Conservation (phyloP, 176 grass and related monocot species). For the Themeda triandra region DNA sequence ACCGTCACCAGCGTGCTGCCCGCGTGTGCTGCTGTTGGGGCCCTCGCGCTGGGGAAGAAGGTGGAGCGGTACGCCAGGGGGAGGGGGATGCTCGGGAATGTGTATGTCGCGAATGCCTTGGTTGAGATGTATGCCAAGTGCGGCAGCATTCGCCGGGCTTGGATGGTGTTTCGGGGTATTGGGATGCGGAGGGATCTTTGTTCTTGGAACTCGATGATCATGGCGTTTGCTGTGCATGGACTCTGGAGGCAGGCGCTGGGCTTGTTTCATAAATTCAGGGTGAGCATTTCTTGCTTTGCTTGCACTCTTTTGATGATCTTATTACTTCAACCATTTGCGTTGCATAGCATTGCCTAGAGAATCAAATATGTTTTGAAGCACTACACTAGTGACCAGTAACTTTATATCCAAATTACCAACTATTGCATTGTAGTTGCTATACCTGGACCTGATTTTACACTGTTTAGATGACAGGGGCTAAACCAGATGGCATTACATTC, state of each 20-base stretch:
- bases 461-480: slow-evolving; percentile 44
- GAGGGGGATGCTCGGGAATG: slow-evolving; percentile 28
- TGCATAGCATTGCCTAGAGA: not conserved
- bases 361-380: not conserved
- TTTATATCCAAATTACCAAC: too few species aligned
- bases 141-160: slow-evolving; percentile 42
- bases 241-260: slow-evolving; percentile 44
- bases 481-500: slow-evolving; percentile 66
- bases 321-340: not conserved
- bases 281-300: slow-evolving; percentile 22
- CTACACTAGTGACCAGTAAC: not conserved
- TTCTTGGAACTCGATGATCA: slow-evolving; percentile 92
- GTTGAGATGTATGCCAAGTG: slow-evolving; percentile 92
- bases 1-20: slow-evolving; percentile 66
- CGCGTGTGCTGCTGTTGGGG: slow-evolving; percentile 60
- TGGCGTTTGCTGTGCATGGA: slow-evolving; percentile 67
- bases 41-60: slow-evolving; percentile 55
- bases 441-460: slow-evolving; percentile 10
- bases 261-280: slow-evolving; percentile 57
- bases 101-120: slow-evolving; percentile 52
- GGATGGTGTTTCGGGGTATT: slow-evolving; percentile 65
- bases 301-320: not conserved
- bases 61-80: slow-evolving; percentile 45
- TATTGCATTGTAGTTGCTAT: not conserved
- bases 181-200: slow-evolving; percentile 45